Base-by-base conservation (phyloP, 2,329 filamentous ascomycete genomes). In the Verticillium zaregamsianum region DNA sequence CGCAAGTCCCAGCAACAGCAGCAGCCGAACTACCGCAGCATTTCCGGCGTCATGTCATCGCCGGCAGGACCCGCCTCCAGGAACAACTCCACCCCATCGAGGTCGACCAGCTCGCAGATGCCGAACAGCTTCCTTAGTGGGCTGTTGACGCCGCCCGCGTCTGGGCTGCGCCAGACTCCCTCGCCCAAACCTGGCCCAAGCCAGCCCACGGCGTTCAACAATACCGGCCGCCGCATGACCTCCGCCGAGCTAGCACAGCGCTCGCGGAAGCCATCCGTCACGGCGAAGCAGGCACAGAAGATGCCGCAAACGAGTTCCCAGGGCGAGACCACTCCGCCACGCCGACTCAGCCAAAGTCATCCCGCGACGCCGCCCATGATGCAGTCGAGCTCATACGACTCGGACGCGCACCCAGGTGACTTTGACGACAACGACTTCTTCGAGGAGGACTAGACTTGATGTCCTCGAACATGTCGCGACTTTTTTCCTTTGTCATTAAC, bases 61-160 rank as follows among this genome's bases (percentile, higher is more conserved):
- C 78, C 82, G 15, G 74, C 74, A 1, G 64, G 31, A 11, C 58
- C 39, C 8, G 54, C 72, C 11, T 71, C 69, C 39, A 73, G 71
- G 60, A 72, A 69, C 33, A 79, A 75, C 62, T 76, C 78, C 55
- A 90, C 89, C 0, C 88, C 89, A 5, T 89, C 88, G 9, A 87
- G 84, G 68, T 63, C 64, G 5, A 79, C 79, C 54, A 83, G 78
- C 40, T 73, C 75, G 0, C 74, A 79, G 4, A 81, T 87, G 1
- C 82, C 85, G 60, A 86, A 72, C 69, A 77, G 82, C 57, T 89
- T 92, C 64, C 80, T 93, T 23, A 89, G 89, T 0, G 93, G 93
- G 1, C 85, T 97, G 25, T 82, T 97, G 80, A 97, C 94, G 1
- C 93, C 94, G n/a, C 94, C 93, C 5, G 87, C 90, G 33, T 93